Base-by-base conservation (phyloP, 495 filamentous ascomycete species). In the Amphirosellinia nigrospora region DNA sequence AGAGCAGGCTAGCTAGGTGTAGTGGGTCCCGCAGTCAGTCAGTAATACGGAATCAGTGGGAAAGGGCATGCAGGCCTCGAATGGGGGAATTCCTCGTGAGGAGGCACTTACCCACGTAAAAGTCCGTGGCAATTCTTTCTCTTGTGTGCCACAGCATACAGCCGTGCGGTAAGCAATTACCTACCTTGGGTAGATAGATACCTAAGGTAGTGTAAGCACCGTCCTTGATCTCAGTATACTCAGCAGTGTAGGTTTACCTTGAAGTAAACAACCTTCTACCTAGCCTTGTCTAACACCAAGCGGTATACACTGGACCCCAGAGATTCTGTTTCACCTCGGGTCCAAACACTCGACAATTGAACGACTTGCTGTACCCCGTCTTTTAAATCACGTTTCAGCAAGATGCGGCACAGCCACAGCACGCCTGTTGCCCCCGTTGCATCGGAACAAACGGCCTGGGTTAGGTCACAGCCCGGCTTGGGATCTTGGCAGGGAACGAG, bases 351-450 rank as follows among this genome's bases (percentile, higher is more conserved):
- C 55, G 55, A 58, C 13, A 32, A 19, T n/a, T n/a, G 2, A 59
- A 19, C 56, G 55, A 59, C 55, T 34, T 36, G 56, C 36, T 16
- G 58, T 41, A 61, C 58, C 58, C 58, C 58, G 58, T 61, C 58
- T 61, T 61, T 61, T 61, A 39, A 61, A 41, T 61, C 58, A 61
- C 36, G 58, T 61, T 61, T 61, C 58, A 61, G 58, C 58, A 11
- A 16, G 21, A 39, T 41, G 58, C 21, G 36, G 36, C 56, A 41
- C 56, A 39, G 56, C 34, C 56, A 41, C 30, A 58, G 13, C 55
- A 36, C 56, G n/a, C 53, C 30, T 56, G 53, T n/a, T 56, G 28
- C 53, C 53, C 53, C 26, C 21, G 55, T 58, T 10, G 55, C 55
- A 36, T 38, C 55, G 55, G 55, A 58, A 58, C 55, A 36, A 21